These are phyloP conservation scores for Prunus mume DNA, from an alignment of 306 rosid genomes.

Conservation along the genomic window DNA sequence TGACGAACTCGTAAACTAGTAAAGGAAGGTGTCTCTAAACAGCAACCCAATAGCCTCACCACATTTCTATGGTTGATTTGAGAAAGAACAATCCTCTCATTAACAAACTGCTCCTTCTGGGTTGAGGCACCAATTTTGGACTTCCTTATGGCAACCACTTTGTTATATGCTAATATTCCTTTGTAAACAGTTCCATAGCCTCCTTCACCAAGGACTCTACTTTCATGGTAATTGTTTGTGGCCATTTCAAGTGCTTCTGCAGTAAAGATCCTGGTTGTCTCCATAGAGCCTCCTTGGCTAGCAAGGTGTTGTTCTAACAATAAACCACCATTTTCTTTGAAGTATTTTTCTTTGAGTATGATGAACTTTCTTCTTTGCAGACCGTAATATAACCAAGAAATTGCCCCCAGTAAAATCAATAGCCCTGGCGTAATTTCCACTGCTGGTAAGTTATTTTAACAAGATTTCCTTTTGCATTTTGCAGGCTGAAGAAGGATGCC, in stretches of 20 bases:
- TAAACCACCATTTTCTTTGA: background rate
- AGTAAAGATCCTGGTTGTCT: background rate
- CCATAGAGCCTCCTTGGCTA: background rate
- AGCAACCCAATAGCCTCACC: constrained; percentile 12
- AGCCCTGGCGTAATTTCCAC: no score
- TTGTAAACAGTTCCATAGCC: no score
- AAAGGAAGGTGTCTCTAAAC: background rate
- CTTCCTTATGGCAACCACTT: constrained; percentile 20
- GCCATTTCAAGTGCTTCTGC: constrained; percentile 8
- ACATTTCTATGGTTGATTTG: constrained; percentile 8
- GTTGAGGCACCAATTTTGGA: background rate
- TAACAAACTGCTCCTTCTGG: background rate
- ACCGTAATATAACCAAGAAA: background rate
- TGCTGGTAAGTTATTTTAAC: no score
- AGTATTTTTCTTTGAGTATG: background rate
- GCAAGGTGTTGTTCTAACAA: no score
- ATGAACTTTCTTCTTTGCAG: background rate
- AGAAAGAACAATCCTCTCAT: no score
- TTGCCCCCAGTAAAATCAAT: background rate
- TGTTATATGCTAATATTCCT: background rate
- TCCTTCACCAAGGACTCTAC: no score
- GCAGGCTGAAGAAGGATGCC: no score
- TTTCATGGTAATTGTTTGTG: constrained; percentile 4
- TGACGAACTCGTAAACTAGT: background rate
- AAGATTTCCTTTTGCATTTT: no score